Evolutionary conservation across 2,329 filamentous ascomycete genomes (phyloP).

Genomic region (Paecilomyces niveus): DNA sequence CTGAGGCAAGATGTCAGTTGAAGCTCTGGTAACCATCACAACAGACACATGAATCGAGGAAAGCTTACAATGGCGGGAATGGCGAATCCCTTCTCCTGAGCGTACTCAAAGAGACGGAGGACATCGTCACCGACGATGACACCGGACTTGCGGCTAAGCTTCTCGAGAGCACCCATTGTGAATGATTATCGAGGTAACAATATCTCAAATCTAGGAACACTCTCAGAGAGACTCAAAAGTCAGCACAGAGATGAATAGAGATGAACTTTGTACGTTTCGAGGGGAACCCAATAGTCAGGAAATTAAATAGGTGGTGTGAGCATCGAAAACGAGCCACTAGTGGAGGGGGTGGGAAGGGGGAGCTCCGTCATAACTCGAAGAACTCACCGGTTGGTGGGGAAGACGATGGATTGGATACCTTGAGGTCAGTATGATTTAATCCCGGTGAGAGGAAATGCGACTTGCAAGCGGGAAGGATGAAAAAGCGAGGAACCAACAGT

Average conservation of each 20-base stretch:
- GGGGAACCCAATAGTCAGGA: not conserved
- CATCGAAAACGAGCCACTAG: slow-evolving; percentile 5
- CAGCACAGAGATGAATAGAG: not conserved
- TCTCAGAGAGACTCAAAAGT: not conserved
- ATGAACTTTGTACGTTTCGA: not conserved
- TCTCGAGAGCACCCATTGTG: slow-evolving; percentile 43
- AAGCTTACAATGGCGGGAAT: slow-evolving; percentile 67
- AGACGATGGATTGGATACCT: slow-evolving; percentile 5
- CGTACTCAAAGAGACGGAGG: slow-evolving; percentile 75
- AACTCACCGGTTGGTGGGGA: slow-evolving; percentile 32
- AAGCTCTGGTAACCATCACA: not conserved
- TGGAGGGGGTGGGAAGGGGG: slow-evolving; percentile 10
- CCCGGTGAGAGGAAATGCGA: slow-evolving; percentile 1
- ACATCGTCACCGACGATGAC: slow-evolving; percentile 64
- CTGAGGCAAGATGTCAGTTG: slow-evolving; percentile 21
- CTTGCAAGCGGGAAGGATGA: slow-evolving; percentile 1
- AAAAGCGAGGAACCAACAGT: slow-evolving; percentile 1
- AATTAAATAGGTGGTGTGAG: not conserved
- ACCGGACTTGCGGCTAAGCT: slow-evolving; percentile 57
- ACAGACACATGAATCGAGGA: not conserved
- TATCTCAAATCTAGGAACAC: not conserved
- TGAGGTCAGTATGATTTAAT: slow-evolving; percentile 32
- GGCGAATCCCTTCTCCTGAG: slow-evolving; percentile 78
- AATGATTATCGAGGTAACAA: not conserved
- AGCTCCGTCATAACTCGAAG: slow-evolving; percentile 7